Evolutionary conservation across 306 rosid genomes (phyloP).

Genomic region (Medicago ruthenica): DNA sequence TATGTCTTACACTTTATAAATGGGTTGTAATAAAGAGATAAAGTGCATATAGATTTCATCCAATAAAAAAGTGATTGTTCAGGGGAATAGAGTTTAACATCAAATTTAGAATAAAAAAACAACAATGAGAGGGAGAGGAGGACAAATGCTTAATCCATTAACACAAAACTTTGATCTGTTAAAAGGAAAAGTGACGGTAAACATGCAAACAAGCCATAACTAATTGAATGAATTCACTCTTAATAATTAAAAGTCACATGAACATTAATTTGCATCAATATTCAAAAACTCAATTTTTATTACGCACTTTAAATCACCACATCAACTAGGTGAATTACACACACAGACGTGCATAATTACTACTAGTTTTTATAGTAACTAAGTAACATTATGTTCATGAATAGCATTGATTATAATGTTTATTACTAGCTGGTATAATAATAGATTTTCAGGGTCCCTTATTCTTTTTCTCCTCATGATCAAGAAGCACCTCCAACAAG

Average conservation of each 20-base stretch:
- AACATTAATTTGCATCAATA: constrained; percentile 18
- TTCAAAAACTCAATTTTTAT: background rate
- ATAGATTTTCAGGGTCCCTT: constrained; percentile 27
- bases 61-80: too few relatives aligned
- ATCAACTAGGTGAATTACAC: constrained; percentile 4
- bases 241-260: constrained; percentile 8
- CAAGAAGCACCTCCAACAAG: constrained; percentile 66
- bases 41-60: too few relatives aligned
- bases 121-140: too few relatives aligned
- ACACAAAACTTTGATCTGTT: background rate
- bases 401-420: background rate
- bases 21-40: too few relatives aligned
- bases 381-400: constrained; percentile 24
- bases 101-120: too few relatives aligned
- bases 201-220: constrained; percentile 2
- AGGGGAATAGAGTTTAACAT: too few relatives aligned
- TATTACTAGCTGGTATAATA: background rate
- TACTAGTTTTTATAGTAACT: background rate
- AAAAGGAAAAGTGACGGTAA: background rate
- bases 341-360: background rate
- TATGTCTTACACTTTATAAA: too few relatives aligned
- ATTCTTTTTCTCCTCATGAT: constrained; percentile 54
- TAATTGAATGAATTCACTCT: background rate
- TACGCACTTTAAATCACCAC: constrained; percentile 29
- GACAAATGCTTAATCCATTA: background rate